Base-by-base conservation (phyloP, 805 yeast species). In the Lipomyces oligophaga region DNA sequence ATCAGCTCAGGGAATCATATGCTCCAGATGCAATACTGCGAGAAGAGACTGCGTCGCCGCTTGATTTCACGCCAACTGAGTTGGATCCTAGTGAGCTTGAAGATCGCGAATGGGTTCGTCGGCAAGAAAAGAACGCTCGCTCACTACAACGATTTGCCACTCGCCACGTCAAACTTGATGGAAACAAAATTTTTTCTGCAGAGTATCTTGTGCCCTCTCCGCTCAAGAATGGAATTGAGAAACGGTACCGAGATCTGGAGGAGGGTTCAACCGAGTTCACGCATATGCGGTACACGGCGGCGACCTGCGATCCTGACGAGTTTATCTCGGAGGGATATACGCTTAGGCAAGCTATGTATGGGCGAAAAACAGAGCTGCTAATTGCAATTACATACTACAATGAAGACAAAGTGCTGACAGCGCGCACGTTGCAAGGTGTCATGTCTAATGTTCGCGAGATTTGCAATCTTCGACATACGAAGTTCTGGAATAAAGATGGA, bases 281-380 rank as follows among this genome's bases (percentile, higher is more conserved):
- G 13, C 80, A 76, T 57, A 70, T 79, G 78, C 64, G 82, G 54
- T 79, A 60, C 31, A 72, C 76, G 1, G 85, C 85, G 2, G 85
- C 80, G 5, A 79, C 83, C 1, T 76, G 80, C 59, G 83, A 81
- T n/a, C 85, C 85, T 3, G 79, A 79, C 36, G 79, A 80, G 48
- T 80, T 80, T 63, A 69, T 70, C 49, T 73, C 72, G 49, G 61
- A 63, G 15, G 81, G 81, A 5, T 80, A 77, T 63, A 72, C 73
- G 35, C 68, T 80, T 47, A 70, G 85, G 34, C 79, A 78, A 2
- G 69, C 71, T 16, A 77, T 77, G 59, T 78, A 77, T 60, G 77
- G 75, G 11, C 71, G 83, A 28, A 71, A 73, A 43, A 79, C 84
- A 0, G 85, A 80, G 62, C 63, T 80, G 61, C 71, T 80, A 67